Percentiles rank a stretch among this genome's conserved stretches.
Evolutionary conservation across 257 asterid genomes (phyloP).

Genomic region (Primulina eburnea): DNA sequence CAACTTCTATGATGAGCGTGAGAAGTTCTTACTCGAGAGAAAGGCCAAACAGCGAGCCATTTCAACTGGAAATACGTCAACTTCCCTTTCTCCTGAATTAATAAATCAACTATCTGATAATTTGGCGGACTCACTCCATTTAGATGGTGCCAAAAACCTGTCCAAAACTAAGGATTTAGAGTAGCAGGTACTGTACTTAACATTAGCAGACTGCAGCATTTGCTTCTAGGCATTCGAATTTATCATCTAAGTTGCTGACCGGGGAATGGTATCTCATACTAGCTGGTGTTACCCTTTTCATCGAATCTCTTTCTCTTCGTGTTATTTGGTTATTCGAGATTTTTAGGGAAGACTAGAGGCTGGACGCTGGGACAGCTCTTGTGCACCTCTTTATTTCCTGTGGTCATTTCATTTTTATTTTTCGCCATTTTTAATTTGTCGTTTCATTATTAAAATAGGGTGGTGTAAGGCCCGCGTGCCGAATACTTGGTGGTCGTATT

Average conservation of each 20-base stretch:
- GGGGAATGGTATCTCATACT: slow-evolving; percentile 14
- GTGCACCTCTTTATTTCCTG: slow-evolving; percentile 20
- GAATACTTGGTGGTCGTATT: slow-evolving; percentile 33
- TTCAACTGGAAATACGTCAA: slow-evolving; percentile 41
- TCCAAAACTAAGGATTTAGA: slow-evolving; percentile 47
- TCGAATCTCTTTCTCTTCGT: slow-evolving; percentile 25
- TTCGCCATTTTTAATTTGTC: background rate
- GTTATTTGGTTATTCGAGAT: slow-evolving; percentile 41
- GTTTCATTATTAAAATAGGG: slow-evolving; percentile 23
- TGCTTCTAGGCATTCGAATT: slow-evolving; percentile 31
- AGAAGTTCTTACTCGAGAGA: slow-evolving; percentile 69
- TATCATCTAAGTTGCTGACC: slow-evolving; percentile 35
- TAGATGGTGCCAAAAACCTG: slow-evolving; percentile 56
- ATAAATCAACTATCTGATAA: slow-evolving; percentile 71
- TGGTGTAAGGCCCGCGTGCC: slow-evolving; percentile 37
- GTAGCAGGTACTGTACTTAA: slow-evolving; percentile 26
- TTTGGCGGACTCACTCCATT: slow-evolving; percentile 58
- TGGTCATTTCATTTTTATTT: slow-evolving; percentile 28
- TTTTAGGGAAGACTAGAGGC: slow-evolving; percentile 26
- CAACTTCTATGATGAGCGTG: slow-evolving; percentile 79
- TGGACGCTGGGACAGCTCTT: slow-evolving; percentile 23
- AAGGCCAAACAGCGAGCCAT: slow-evolving; percentile 70
- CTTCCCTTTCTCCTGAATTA: slow-evolving; percentile 49
- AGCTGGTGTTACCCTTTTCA: slow-evolving; percentile 1
- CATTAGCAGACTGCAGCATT: slow-evolving; percentile 30